A percentile compares a stretch with the other conserved stretches of the same genome.
phyloP scores from a whole-genome alignment of 257 asterid genomes.

The Solanum pinnatisectum region DNA sequence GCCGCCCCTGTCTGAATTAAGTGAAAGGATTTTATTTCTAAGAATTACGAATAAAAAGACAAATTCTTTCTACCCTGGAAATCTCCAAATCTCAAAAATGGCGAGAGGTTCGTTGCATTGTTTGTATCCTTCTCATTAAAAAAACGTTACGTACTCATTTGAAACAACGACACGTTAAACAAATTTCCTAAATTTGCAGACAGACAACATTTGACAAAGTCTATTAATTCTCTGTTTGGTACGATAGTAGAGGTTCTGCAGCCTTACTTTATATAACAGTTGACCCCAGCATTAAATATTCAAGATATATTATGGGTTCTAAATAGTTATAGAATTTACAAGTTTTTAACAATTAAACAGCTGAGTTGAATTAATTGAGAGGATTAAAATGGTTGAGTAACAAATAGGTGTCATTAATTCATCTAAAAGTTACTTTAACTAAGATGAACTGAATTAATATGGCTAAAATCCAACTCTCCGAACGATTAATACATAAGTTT shows the following conservation, averaged over 20 bases:
- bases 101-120: not conserved
- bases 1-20: not conserved
- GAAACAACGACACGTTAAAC: not conserved
- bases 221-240: not conserved
- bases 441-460: not conserved
- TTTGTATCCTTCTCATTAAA: not conserved
- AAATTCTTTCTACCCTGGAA: not conserved
- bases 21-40: not conserved
- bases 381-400: not conserved
- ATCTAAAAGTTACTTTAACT: not conserved
- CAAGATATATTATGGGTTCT: not conserved
- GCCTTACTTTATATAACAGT: not conserved
- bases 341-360: not conserved
- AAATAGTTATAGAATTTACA: not conserved
- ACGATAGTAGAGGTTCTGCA: not conserved
- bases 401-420: not conserved
- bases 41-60: not conserved
- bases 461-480: not conserved
- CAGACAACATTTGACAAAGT: not conserved
- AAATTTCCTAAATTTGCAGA: not conserved
- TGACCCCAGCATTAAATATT: not conserved
- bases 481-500: too few species aligned
- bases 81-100: not conserved
- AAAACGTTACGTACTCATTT: not conserved
- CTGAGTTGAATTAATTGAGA: not conserved